Base-by-base conservation (phyloP, 2,329 filamentous ascomycete species). In the Aspergillus aculeatinus region DNA sequence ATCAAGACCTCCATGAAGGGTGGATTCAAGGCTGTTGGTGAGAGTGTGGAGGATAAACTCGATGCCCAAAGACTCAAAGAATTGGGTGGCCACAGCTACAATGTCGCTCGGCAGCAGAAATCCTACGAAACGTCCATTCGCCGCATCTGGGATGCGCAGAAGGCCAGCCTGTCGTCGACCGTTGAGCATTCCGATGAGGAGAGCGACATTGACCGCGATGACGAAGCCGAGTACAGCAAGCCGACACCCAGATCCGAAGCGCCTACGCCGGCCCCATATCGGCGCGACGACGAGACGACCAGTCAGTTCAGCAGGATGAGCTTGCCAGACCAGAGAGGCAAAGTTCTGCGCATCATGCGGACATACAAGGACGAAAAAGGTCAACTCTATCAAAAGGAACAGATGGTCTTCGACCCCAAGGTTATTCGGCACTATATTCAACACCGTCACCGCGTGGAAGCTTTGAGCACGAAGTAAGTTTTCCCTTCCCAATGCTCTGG, bases 1-100 rank as follows among this genome's bases (percentile, higher is more conserved):
- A 93, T 99, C 75, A 92, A 95, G 72, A 97, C 93, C 0, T 96
- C 92, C 1, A 99, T 99, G 95, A 99, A 99, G 77, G 95, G 95
- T 63, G 95, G 95, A 0, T 99, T 97, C 76, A 91, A 93, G 71
- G 89, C 92, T 21, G 85, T 96, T 27, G 92, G 92, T 21, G 92
- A 96, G 74, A 93, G 91, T 70, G 91, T 93, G 62, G 90, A 92
- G 70, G 90, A 93, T 63, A 91, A 93, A 73, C 87, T 95, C 64
- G 91, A 93, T 72, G 90, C 90, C 16, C 94, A 95, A 69, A 80
- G 81, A 63, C 77, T 82, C 60, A 87, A 87, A 65, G 85, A 88
- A 59, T 80, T 83, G 65, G 92, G 92, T 58, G 95, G 95, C 0
- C 95, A 99, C 77, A 93, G 91, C 67, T 99, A 99, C 80, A 99